Base-by-base conservation (phyloP, 805 yeast species). In the Candida coleopterorum region DNA sequence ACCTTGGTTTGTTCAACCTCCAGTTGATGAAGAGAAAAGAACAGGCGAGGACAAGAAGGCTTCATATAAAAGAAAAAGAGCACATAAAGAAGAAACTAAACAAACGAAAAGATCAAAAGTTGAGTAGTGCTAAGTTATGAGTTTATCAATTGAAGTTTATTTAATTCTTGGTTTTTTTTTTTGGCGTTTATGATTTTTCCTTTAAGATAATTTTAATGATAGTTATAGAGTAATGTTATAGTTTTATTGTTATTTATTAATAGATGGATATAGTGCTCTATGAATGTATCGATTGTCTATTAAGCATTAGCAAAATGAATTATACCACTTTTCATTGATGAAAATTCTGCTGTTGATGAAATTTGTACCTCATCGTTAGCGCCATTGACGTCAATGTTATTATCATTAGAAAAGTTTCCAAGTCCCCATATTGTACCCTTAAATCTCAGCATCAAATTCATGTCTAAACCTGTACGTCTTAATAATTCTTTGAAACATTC, bases 1-100 rank as follows among this genome's bases (percentile, higher is more conserved):
- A 38, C 98, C 98, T 17, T 90, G 98, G 98, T 90, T 90, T 58
- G 86, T 86, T 22, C 79, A 93, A 18, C 98, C 98, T 20, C 97
- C 97, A 28, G 75, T 80, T 47, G 85, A 77, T 44, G 73, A 65
- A 18, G 80, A 74, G 37, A 75, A 60, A 17, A 70, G 74, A 57
- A 68, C 69, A 20, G 85, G 79, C 29, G 80, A 65, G 40, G 81
- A 72, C 50, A 72, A 72, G 53, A 72, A 72, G 56, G 76, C 75
- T 2, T 64, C 62, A 31, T 64, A 67, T 46, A 75, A 73, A 59
- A 64, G 77, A 50, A 71, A 70, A 60, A 63, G 79, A 46, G 72
- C 69, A 11, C 77, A 73, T 45, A 62, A 71, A 44, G 75, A 65
- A 42, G 64, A 58, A 27, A 55, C 53, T 45, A 12, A 9, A 9